A percentile compares a stretch with the other conserved stretches of the same genome.
Evolutionary conservation across 257 asterid genomes (phyloP).

Genomic region (Misopates orontium): DNA sequence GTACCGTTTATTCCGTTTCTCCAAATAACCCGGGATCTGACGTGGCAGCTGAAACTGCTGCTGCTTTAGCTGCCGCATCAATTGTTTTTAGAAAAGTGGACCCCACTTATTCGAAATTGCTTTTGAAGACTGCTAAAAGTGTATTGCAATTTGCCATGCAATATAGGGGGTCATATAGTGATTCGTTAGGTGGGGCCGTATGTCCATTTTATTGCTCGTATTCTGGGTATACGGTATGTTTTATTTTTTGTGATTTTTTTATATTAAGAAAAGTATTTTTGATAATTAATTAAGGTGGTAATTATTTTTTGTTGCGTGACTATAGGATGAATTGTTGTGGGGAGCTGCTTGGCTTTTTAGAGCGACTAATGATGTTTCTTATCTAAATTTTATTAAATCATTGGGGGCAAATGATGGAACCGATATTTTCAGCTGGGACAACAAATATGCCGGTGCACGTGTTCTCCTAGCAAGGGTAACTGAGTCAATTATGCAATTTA

Average conservation of each 20-base stretch:
- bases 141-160: constrained; percentile 70
- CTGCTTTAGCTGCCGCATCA: constrained; percentile 89
- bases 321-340: constrained; percentile 84
- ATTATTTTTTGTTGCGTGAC: not conserved
- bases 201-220: constrained; percentile 89
- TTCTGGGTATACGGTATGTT: constrained; percentile 66
- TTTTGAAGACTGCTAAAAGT: constrained; percentile 50
- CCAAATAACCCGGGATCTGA: constrained; percentile 79
- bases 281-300: too few species aligned
- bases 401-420: constrained; percentile 59
- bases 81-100: constrained; percentile 65
- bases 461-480: constrained; percentile 74
- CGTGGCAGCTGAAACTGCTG: constrained; percentile 90
- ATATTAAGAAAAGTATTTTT: too few species aligned
- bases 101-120: constrained; percentile 46
- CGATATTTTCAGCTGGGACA: constrained; percentile 87
- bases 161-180: constrained; percentile 76
- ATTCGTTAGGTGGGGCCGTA: constrained; percentile 62
- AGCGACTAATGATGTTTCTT: constrained; percentile 67
- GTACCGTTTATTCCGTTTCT: constrained; percentile 64
- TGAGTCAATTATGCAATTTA: too few species aligned
- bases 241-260: not conserved
- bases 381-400: constrained; percentile 45
- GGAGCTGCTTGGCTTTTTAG: constrained; percentile 83
- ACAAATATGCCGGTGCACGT: constrained; percentile 83